Base-by-base conservation (phyloP, 768 basidiomycete genomes). In the Pleurotus ostreatus region DNA sequence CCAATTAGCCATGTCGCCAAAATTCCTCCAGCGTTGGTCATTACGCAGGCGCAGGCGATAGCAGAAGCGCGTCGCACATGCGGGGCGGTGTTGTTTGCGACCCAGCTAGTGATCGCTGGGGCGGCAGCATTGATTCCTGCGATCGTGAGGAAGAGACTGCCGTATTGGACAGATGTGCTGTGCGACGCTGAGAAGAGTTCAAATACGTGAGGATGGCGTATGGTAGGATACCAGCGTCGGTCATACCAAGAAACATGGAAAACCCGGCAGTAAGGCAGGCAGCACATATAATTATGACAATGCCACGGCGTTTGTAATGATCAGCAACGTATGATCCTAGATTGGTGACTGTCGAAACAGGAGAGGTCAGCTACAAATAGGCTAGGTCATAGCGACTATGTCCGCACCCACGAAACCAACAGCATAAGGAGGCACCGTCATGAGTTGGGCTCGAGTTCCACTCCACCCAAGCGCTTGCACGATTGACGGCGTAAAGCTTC, bases 401-500 rank as follows among this genome's bases (percentile, higher is more conserved):
- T 34, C 51, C 73, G 16, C 44, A 71, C 74, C 63, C 12, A 68
- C 60, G 60, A 75, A 75, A 13, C 71, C 70, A 11, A 64, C 51
- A 0, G 64, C 71, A 16, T 65, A 74, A 1, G 75, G 75, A 13
- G 60, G 61, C 2, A 80, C 78, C 6, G 74, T 78, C 68, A 78
- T 74, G 2, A 82, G 66, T 60, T 81, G 78, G 16, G 74, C 74
- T 26, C 65, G 62, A 49, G 71, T 71, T 1, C 72, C 70, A 7
- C 64, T 65, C 60, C 73, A 79, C 8, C 78, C 79, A 15, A 81
- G 71, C 11, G 67, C 71, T 2, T 73, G 65, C 8, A 85, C 80
- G 66, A 86, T 82, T 2, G 80, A 79, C 0, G 83, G 84, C 11
- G 75, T 71, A 65, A 85, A 84, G 40, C 83, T 74, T 11, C 11